Evolutionary conservation across 2,329 filamentous ascomycete species (phyloP).

Genomic region (Colletotrichum sp.): DNA sequence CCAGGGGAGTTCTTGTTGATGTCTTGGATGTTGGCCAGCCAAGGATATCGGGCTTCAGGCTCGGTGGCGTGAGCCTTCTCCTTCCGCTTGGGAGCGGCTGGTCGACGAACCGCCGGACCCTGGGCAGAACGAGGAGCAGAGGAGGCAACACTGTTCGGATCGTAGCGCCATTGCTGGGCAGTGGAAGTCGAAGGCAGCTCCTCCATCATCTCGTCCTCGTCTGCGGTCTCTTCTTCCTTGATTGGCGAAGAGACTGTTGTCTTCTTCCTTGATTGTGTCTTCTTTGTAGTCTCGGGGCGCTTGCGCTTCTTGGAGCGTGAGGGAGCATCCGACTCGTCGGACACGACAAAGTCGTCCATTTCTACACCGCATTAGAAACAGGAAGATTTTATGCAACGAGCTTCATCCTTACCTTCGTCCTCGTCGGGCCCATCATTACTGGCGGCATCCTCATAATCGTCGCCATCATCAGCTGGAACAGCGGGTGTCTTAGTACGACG

Average conservation of each 20-base stretch:
- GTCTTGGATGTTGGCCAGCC: conserved; percentile 86
- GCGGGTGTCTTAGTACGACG: conserved; percentile 56
- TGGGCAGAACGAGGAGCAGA: conserved; percentile 3
- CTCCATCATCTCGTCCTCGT: conserved; percentile 60
- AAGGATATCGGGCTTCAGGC: conserved; percentile 85
- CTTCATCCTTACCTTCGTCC: conserved; percentile 58
- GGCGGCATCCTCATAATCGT: conserved; percentile 75
- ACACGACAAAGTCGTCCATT: conserved; percentile 86
- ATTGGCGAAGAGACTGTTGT: conserved; percentile 58
- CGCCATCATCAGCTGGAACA: conserved; percentile 67
- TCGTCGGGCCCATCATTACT: conserved; percentile 63
- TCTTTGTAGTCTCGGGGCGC: conserved; percentile 55
- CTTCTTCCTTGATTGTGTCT: conserved; percentile 64
- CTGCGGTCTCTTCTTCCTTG: conserved; percentile 41
- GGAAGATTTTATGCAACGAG: background rate
- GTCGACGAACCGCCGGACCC: conserved; percentile 23
- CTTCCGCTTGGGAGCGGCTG: conserved; percentile 42
- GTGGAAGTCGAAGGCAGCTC: conserved; percentile 70
- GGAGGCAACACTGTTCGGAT: conserved; percentile 51
- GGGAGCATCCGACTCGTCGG: conserved; percentile 81
- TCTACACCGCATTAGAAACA: conserved; percentile 43
- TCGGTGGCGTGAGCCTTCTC: conserved; percentile 81
- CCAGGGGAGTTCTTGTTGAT: conserved; percentile 80
- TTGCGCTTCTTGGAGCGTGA: conserved; percentile 76
- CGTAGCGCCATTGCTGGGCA: conserved; percentile 80